A percentile compares a stretch with the other conserved stretches of the same genome.
These are phyloP conservation scores for Daldinia loculata DNA, from an alignment of 495 filamentous ascomycete genomes.

Conservation along the genomic window DNA sequence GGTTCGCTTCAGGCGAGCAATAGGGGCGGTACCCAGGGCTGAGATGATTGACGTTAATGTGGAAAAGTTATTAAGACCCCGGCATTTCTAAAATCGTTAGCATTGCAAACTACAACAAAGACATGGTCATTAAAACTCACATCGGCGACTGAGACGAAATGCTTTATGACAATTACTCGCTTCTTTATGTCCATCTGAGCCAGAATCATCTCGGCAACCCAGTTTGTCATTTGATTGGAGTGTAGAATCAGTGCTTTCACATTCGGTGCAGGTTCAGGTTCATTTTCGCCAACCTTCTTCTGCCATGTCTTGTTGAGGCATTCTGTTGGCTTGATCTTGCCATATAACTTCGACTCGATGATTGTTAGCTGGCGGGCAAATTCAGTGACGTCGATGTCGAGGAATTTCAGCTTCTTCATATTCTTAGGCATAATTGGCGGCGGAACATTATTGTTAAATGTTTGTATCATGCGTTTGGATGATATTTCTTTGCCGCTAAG, in stretches of 20 bases:
- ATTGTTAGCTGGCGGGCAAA: slow-evolving; percentile 97
- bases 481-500: slow-evolving; percentile 85
- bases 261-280: slow-evolving; percentile 90
- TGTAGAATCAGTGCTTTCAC: slow-evolving; percentile 96
- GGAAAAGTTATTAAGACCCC: slow-evolving; percentile 92
- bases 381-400: slow-evolving; percentile 95
- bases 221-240: slow-evolving; percentile 98
- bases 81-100: slow-evolving; percentile 79
- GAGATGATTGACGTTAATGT: slow-evolving; percentile 99
- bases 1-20: slow-evolving; percentile 91
- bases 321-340: slow-evolving; percentile 93
- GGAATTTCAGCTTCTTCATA: slow-evolving; percentile 99
- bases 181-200: slow-evolving; percentile 93
- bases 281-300: slow-evolving; percentile 83
- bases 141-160: slow-evolving; percentile 96
- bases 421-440: slow-evolving; percentile 95
- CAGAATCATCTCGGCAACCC: slow-evolving; percentile 99
- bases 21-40: slow-evolving; percentile 90
- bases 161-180: slow-evolving; percentile 96
- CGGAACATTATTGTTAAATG: slow-evolving; percentile 78
- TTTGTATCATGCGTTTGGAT: slow-evolving; percentile 86
- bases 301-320: slow-evolving; percentile 99
- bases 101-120: neutral
- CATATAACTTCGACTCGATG: slow-evolving; percentile 93
- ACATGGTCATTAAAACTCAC: slow-evolving; percentile 59